phyloP scores from a whole-genome alignment of 345 rosid genomes.

The Gynandropsis gynandra region DNA sequence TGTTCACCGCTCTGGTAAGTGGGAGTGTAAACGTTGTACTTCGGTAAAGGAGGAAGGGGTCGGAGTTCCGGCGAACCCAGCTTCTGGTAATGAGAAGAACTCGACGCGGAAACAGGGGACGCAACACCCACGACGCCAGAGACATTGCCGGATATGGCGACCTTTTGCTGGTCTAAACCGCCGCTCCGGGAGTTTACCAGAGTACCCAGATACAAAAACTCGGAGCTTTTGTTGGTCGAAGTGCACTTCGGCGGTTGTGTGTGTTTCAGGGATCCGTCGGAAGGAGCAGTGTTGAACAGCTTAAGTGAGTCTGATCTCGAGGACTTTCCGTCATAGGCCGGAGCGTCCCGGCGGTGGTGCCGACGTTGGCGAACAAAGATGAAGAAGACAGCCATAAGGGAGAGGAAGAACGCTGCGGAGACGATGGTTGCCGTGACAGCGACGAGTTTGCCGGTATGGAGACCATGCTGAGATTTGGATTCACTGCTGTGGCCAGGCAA shows the following conservation, averaged over 20 bases:
- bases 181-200: conserved; percentile 40
- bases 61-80: conserved; percentile 86
- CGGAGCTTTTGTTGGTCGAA: conserved; percentile 47
- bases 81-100: conserved; percentile 43
- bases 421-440: conserved; percentile 50
- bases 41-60: conserved; percentile 86
- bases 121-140: conserved; percentile 38
- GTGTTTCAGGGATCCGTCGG: conserved; percentile 37
- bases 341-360: conserved; percentile 21
- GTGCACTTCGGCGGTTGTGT: conserved; percentile 31
- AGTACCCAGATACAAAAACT: conserved; percentile 87
- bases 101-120: conserved; percentile 19
- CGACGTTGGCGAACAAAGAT: conserved; percentile 41
- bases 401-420: conserved; percentile 41
- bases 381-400: conserved; percentile 33
- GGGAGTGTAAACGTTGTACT: conserved; percentile 31
- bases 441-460: conserved; percentile 28
- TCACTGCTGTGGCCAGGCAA: conserved; percentile 29
- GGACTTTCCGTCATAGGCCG: not conserved
- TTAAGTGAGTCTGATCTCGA: no score
- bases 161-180: conserved; percentile 30
- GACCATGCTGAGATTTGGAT: conserved; percentile 25
- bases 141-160: conserved; percentile 29
- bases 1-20: conserved; percentile 39
- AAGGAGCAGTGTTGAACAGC: conserved; percentile 32